A percentile compares a stretch with the other conserved stretches of the same genome.
Evolutionary conservation across 1,284 basidiomycete genomes (phyloP).

Genomic region (Sphaerobolus stellatus): DNA sequence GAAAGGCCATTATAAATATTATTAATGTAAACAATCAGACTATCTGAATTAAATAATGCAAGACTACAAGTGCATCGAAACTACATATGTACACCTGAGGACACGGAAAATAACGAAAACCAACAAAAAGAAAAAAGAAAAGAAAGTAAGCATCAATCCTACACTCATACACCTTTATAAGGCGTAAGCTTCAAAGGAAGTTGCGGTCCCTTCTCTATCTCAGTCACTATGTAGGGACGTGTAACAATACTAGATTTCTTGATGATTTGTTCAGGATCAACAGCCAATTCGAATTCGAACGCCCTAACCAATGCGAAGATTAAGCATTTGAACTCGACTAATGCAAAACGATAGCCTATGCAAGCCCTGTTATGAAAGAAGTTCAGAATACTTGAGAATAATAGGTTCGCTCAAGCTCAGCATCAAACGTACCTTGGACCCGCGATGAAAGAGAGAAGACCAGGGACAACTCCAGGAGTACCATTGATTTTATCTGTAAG

Average conservation of each 20-base stretch:
- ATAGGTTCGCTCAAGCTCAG: not conserved
- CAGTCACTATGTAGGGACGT: constrained; percentile 37
- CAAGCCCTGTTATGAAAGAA: constrained; percentile 38
- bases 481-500: constrained; percentile 42
- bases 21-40: too few relatives aligned
- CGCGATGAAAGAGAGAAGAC: constrained; percentile 59
- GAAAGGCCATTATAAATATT: too few relatives aligned
- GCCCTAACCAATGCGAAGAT: constrained; percentile 55
- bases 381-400: not conserved
- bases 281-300: constrained; percentile 56
- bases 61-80: too few relatives aligned
- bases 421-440: constrained; percentile 46
- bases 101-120: too few relatives aligned
- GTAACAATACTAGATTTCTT: constrained; percentile 38
- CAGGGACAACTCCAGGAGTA: constrained; percentile 59
- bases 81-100: too few relatives aligned
- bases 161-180: too few relatives aligned
- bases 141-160: too few relatives aligned
- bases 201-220: constrained; percentile 27
- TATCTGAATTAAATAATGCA: too few relatives aligned
- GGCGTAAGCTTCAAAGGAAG: constrained; percentile 29
- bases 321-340: constrained; percentile 66
- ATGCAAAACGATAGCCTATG: constrained; percentile 69
- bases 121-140: too few relatives aligned
- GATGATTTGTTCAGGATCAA: constrained; percentile 40